These are phyloP conservation scores for Aspergillus egyptiacus DNA, from an alignment of 495 filamentous ascomycete genomes.

Conservation along the genomic window DNA sequence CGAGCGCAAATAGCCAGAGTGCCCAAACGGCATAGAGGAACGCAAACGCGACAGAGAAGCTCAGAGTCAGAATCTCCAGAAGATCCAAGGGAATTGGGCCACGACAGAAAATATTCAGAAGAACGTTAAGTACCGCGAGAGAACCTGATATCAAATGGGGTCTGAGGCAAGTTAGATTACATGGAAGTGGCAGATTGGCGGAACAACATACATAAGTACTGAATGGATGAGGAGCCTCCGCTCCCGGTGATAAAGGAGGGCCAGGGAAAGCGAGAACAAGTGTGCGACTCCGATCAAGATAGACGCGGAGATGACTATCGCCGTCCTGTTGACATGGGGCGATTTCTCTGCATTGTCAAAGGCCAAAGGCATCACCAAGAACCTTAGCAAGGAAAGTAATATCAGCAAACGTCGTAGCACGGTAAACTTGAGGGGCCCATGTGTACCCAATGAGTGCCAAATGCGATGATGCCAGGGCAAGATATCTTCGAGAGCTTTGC, in stretches of 20 bases:
- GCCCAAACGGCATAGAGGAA: slow-evolving; percentile 25
- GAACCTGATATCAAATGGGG: slow-evolving; percentile 26
- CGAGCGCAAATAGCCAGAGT: slow-evolving; percentile 22
- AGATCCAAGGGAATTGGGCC: slow-evolving; percentile 21
- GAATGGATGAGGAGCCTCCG: slow-evolving; percentile 24
- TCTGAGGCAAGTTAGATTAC: slow-evolving; percentile 16
- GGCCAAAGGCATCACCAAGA: slow-evolving; percentile 27
- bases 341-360: slow-evolving; percentile 17
- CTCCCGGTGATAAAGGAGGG: slow-evolving; percentile 20
- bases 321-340: slow-evolving; percentile 14
- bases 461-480: slow-evolving; percentile 13
- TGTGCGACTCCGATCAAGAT: slow-evolving; percentile 26
- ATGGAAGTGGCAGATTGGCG: not conserved
- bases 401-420: not conserved
- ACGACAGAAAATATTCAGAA: slow-evolving; percentile 29
- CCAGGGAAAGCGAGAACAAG: slow-evolving; percentile 20
- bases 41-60: slow-evolving; percentile 22
- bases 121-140: slow-evolving; percentile 28
- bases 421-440: not conserved
- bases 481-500: not conserved
- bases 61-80: slow-evolving; percentile 21
- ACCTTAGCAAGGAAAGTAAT: slow-evolving; percentile 13
- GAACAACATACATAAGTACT: slow-evolving; percentile 23
- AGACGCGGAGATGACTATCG: slow-evolving; percentile 17
- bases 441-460: slow-evolving; percentile 26